Evolutionary conservation across 164 flowering plant genomes (phyloP).

Genomic region (Santalum album): DNA sequence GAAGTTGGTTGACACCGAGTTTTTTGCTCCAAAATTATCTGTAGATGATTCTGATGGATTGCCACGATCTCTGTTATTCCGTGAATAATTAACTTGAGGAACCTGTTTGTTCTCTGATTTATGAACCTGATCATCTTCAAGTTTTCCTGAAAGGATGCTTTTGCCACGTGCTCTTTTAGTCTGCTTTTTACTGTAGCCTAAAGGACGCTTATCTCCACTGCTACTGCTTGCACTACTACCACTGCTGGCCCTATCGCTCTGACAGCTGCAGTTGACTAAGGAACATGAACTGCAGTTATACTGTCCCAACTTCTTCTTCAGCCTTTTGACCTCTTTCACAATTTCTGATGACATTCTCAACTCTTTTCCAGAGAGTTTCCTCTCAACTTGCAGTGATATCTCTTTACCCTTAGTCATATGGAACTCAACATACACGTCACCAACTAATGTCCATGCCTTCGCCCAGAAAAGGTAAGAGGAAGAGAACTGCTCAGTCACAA

Average conservation of each 20-base stretch:
- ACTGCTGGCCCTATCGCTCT: slow-evolving; percentile 89
- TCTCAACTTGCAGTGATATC: slow-evolving; percentile 17
- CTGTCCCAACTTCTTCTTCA: slow-evolving; percentile 73
- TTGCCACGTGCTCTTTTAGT: slow-evolving; percentile 33
- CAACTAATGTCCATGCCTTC: slow-evolving; percentile 88
- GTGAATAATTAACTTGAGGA: slow-evolving; percentile 13
- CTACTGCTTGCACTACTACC: slow-evolving; percentile 95
- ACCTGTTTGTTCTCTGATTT: slow-evolving; percentile 15
- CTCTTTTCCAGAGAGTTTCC: slow-evolving; percentile 24
- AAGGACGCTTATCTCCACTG: slow-evolving; percentile 23
- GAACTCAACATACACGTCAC: slow-evolving; percentile 77
- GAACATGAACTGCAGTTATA: slow-evolving; percentile 72
- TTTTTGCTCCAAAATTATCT: slow-evolving; percentile 10
- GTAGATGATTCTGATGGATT: slow-evolving; percentile 6
- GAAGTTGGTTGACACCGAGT: slow-evolving; percentile 9
- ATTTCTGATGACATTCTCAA: slow-evolving; percentile 80
- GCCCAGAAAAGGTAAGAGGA: slow-evolving; percentile 77
- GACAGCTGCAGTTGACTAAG: slow-evolving; percentile 88
- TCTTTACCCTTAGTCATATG: slow-evolving; percentile 41
- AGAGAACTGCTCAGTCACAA: slow-evolving; percentile 27
- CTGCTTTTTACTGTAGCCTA: slow-evolving; percentile 45
- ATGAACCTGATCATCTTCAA: slow-evolving; percentile 16
- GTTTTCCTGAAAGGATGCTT: slow-evolving; percentile 15
- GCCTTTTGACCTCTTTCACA: slow-evolving; percentile 74
- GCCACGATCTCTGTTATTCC: slow-evolving; percentile 11